Evolutionary conservation across 495 filamentous ascomycete genomes (phyloP), one percentile per base, ranked within the genome.

Genomic region (Tricharina praecox): DNA sequence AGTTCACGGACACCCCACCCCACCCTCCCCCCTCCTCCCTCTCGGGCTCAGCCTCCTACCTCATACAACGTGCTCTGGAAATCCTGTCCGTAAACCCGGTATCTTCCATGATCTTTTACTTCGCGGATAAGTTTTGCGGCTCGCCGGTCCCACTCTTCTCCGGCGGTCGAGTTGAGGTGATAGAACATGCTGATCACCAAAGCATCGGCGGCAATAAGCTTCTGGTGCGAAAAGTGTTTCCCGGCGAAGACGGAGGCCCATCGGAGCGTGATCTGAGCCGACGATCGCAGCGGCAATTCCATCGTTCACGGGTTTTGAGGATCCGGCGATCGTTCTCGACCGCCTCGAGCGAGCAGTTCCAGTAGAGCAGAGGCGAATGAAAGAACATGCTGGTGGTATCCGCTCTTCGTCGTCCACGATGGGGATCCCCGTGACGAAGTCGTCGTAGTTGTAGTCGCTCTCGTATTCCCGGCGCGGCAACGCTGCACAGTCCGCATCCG

Each of bases 191-290:
- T 82, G 50, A 85, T 76, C 38, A 85, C 80, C 19, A 85, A 65
- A 10, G 80, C 78, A 62, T 85, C 80, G 0, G 76, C 79, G 5
- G 76, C 77, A 5, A 73, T 63, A 18, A 85, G 66, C 30, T 65
- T 64, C 9, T 72, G 66, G 49, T 77, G 69, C 21, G 72, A 67
- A 53, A 81, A 81, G 32, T 70, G 68, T 53, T 83, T 83, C 9
- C 80, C 80, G 45, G 78, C 79, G 58, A 85, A 83, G 13, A 83
- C 77, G 24, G 77, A 78, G 10, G 77, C 78, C 59, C 78, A 81
- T 7, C 79, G 69, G 44, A 85, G 56, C 11, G 78, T 81, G 35
- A 81, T 66, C 61, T 81, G 80, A 53, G 78, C 71, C 3, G 68
- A 70, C 7, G 79, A 78, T 2, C 66, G 61, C 44, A 67, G 66